Evolutionary conservation across 2,329 filamentous ascomycete species (phyloP).

Genomic region (Stagonosporopsis cucurbitacearum): DNA sequence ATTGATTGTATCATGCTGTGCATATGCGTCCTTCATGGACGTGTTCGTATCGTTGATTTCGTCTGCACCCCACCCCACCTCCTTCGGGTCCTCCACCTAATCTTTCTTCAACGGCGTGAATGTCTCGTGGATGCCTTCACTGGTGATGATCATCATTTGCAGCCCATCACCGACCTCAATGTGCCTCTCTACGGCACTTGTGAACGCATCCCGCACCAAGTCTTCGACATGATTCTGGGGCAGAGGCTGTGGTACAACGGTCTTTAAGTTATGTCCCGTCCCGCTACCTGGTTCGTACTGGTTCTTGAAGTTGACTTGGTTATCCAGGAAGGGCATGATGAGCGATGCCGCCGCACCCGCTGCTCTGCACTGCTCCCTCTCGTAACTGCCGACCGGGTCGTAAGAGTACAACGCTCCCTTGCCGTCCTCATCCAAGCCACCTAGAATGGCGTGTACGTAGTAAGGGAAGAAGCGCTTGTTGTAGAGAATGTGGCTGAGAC

Average conservation of each 20-base stretch:
- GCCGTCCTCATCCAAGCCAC: conserved; percentile 91
- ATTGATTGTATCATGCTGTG: conserved; percentile 24
- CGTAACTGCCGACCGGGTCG: conserved; percentile 96
- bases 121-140: conserved; percentile 85
- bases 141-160: conserved; percentile 93
- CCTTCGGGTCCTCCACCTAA: conserved; percentile 32
- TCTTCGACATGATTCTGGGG: conserved; percentile 77
- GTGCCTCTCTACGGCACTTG: conserved; percentile 96
- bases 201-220: conserved; percentile 95
- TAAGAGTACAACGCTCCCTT: conserved; percentile 95
- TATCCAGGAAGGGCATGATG: conserved; percentile 99
- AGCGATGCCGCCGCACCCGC: conserved; percentile 90
- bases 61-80: conserved; percentile 44
- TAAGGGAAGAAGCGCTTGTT: conserved; percentile 98
- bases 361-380: conserved; percentile 93
- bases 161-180: conserved; percentile 97
- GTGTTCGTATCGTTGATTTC: conserved; percentile 46
- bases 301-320: conserved; percentile 99
- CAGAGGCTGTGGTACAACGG: conserved; percentile 72
- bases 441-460: conserved; percentile 94
- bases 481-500: conserved; percentile 94
- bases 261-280: conserved; percentile 78
- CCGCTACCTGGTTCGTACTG: conserved; percentile 91
- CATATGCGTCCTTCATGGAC: conserved; percentile 25
- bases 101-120: conserved; percentile 78